phyloP scores from a whole-genome alignment of 345 rosid species.

The Heritiera littoralis region DNA sequence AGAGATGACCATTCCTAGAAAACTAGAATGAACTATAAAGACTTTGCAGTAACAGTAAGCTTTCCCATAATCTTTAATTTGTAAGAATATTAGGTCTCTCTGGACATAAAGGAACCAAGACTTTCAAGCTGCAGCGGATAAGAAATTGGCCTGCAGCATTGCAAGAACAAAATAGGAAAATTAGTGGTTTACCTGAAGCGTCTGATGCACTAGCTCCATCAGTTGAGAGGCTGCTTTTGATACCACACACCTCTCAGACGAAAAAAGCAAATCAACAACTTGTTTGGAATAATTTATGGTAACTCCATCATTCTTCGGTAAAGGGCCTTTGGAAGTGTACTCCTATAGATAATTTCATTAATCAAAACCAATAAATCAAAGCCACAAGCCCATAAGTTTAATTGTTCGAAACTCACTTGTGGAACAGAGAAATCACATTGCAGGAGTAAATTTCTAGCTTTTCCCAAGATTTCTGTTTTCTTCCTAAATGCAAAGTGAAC shows the following conservation, averaged over 20 bases:
- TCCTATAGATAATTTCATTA: slow-evolving; percentile 50
- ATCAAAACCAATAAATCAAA: slow-evolving; percentile 19
- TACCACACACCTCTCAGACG: slow-evolving; percentile 77
- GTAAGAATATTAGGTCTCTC: background rate
- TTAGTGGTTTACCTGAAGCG: slow-evolving; percentile 54
- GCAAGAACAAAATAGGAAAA: slow-evolving; percentile 2
- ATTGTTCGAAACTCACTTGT: slow-evolving; percentile 49
- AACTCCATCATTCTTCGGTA: slow-evolving; percentile 34
- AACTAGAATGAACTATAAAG: background rate
- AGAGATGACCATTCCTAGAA: background rate
- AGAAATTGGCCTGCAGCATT: background rate
- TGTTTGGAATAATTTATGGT: slow-evolving; percentile 45
- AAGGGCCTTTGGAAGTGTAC: slow-evolving; percentile 35
- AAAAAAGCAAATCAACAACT: slow-evolving; percentile 70
- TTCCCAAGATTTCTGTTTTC: slow-evolving; percentile 80
- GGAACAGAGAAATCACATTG: slow-evolving; percentile 75
- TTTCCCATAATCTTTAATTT: background rate
- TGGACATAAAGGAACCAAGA: background rate
- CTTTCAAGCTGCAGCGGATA: background rate
- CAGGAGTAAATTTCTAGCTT: slow-evolving; percentile 79
- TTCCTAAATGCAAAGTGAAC: slow-evolving; percentile 93
- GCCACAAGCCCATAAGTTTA: slow-evolving; percentile 13
- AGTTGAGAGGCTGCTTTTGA: slow-evolving; percentile 84
- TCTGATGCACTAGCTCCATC: slow-evolving; percentile 79
- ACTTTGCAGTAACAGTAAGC: background rate